Evolutionary conservation across 345 rosid genomes (phyloP).

Genomic region (Tarenaya hassleriana): DNA sequence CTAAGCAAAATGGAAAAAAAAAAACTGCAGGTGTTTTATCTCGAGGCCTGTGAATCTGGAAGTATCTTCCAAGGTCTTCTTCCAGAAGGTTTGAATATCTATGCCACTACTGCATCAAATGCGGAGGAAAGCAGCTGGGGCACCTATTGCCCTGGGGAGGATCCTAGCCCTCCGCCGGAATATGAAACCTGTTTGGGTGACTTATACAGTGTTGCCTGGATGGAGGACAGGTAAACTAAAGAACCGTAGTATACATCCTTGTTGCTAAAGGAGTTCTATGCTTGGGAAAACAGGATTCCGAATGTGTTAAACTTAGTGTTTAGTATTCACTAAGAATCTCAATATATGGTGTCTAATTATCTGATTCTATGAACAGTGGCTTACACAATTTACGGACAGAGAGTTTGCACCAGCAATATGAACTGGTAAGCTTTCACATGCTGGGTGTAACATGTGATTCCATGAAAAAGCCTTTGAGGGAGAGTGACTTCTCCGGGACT

Average conservation of each 20-base stretch:
- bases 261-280: no score
- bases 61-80: constrained; percentile 98
- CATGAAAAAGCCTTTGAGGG: background rate
- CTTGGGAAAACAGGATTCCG: background rate
- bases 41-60: constrained; percentile 99
- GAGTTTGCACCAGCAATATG: constrained; percentile 71
- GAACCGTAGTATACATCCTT: background rate
- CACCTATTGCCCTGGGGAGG: constrained; percentile 93
- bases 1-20: constrained; percentile 5
- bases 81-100: constrained; percentile 79
- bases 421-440: constrained; percentile 42
- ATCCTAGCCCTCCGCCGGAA: constrained; percentile 84
- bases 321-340: constrained; percentile 2
- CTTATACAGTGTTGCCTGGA: constrained; percentile 95
- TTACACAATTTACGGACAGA: constrained; percentile 64
- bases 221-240: constrained; percentile 84
- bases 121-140: constrained; percentile 98
- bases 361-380: constrained; percentile 44
- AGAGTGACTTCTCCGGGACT: no score
- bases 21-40: constrained; percentile 79
- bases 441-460: background rate
- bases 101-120: constrained; percentile 92
- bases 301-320: background rate
- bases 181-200: constrained; percentile 97
- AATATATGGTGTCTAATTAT: background rate